Base-by-base conservation (phyloP, 2,329 filamentous ascomycete species). In the Colletotrichum euphorbiae region DNA sequence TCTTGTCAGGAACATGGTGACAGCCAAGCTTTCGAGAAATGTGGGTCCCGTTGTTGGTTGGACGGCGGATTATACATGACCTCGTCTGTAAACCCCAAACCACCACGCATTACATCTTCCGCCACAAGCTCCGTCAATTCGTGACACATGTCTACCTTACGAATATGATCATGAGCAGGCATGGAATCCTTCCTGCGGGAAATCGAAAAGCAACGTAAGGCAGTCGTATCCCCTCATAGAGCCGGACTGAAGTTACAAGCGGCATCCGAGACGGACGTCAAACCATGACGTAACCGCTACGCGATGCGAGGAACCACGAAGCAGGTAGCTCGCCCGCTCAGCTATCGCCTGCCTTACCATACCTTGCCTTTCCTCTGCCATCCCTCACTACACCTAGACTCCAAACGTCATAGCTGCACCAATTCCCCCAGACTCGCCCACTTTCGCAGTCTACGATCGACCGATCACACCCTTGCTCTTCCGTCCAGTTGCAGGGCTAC, bases 341-440 rank as follows among this genome's bases (percentile, higher is more conserved):
- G 7, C 28, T 46, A 9, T 21, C 4, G 15, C 45, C 31, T 15
- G n/a, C 21, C 28, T 52, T n/a, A 17, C 24, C 48, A 6, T 21
- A 17, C 31, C 50, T 48, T 21, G 45, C 36, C n/a, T 21, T 52
- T 11, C 31, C 31, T 24, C 17, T 54, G 21, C 17, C 28, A 28
- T 38, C 12, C 48, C 24, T 51, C 48, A 12, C 24, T 4, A 24
- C 24, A 24, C 24, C 24, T 17, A 50, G 13, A 8, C 17, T n/a
- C 51, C 17, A n/a, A 56, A 67, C 63, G 63, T 67, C 63, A 67
- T 67, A 62, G 58, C 59, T 52, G 17, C 43, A 11, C 15, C n/a
- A 24, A 36, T 17, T 36, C 38, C 62, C 60, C 61, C 28, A 21
- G 19, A 33, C n/a, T 62, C 13, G 42, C 42, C 63, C 42, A 62